These are phyloP conservation scores for Hypoxylon subgilvum DNA, from an alignment of 495 filamentous ascomycete species.

Conservation along the genomic window DNA sequence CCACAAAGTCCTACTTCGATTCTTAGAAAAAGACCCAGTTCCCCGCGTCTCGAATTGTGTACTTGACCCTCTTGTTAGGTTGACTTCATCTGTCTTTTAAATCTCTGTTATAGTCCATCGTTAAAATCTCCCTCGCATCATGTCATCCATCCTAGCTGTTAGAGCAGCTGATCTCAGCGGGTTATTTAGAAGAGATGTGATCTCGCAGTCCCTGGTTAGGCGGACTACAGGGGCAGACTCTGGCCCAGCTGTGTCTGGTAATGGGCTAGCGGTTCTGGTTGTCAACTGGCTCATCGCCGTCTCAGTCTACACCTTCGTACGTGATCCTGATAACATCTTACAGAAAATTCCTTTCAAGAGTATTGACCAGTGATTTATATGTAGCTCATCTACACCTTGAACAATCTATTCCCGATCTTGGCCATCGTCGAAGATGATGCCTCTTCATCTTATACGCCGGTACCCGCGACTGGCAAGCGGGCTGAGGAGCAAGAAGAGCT, in stretches of 20 bases:
- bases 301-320: conserved; percentile 38
- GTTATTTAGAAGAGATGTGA: neutral
- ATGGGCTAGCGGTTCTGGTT: neutral
- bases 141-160: neutral
- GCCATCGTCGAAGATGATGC: conserved; percentile 51
- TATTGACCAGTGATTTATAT: conserved; percentile 2
- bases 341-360: neutral
- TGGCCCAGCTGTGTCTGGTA: neutral
- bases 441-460: conserved; percentile 45
- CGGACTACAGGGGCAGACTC: conserved; percentile 9
- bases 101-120: too few species aligned
- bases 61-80: too few species aligned
- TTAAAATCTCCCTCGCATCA: neutral
- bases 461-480: conserved; percentile 22
- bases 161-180: neutral
- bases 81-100: too few species aligned
- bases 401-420: conserved; percentile 42
- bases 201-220: neutral
- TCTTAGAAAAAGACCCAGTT: neutral
- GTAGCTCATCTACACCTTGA: conserved; percentile 48
- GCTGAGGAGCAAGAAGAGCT: neutral
- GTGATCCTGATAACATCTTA: conserved; percentile 7
- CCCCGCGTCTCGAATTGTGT: too few species aligned
- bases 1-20: neutral
- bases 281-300: conserved; percentile 38